Conservation (phyloP, 139 green algal species). For the Edaphochlamys debaryana region DNA sequence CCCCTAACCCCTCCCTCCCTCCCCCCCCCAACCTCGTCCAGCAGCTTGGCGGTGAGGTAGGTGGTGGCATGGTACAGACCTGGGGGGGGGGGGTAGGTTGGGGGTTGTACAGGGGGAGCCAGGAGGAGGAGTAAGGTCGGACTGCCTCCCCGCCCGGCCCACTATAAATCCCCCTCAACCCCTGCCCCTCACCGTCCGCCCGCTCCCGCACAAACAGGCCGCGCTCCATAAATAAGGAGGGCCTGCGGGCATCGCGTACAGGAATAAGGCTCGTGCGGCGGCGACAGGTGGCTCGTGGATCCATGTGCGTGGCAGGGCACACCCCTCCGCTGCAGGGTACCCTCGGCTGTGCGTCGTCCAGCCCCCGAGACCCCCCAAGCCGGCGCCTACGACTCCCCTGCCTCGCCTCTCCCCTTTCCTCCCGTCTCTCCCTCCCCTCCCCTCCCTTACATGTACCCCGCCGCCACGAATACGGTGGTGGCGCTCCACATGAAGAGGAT, state of each 20-base stretch:
- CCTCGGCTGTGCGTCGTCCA: no score
- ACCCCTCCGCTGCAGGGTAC: no score
- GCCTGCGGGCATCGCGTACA: no score
- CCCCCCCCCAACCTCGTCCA: background rate
- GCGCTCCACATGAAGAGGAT: conserved; percentile 8
- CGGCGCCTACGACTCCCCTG: no score
- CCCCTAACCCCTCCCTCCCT: background rate
- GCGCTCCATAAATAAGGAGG: background rate
- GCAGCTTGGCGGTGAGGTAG: conserved; percentile 5
- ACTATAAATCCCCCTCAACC: background rate
- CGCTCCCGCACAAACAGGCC: background rate
- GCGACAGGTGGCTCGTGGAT: no score
- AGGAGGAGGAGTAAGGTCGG: background rate
- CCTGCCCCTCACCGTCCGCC: background rate
- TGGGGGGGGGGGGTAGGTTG: background rate
- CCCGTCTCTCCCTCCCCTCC: no score
- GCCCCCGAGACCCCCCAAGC: no score
- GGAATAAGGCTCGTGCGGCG: no score
- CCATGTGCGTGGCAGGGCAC: no score
- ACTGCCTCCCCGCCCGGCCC: background rate
- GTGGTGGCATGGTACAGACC: background rate
- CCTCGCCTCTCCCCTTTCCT: no score
- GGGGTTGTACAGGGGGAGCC: background rate
- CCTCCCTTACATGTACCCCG: no score
- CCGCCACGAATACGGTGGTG: background rate